A percentile compares a stretch with the other conserved stretches of the same genome.
Evolutionary conservation across 2,329 filamentous ascomycete genomes (phyloP).

Genomic region (Rhexocercosporidium sp.): DNA sequence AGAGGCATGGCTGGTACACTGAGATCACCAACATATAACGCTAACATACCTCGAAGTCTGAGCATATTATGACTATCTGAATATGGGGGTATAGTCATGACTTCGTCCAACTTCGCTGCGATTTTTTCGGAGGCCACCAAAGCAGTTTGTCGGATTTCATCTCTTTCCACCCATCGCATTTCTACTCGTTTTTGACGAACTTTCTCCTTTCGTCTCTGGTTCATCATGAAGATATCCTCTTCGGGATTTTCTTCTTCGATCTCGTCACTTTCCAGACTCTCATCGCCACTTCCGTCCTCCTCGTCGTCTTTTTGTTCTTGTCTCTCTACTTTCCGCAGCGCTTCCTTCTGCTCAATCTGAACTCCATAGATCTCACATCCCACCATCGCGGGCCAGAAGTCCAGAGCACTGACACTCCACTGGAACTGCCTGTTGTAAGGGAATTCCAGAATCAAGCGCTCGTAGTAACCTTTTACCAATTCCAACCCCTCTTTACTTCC

Average conservation of each 20-base stretch:
- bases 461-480: constrained; percentile 72
- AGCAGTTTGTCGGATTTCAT: constrained; percentile 36
- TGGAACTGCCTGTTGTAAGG: constrained; percentile 66
- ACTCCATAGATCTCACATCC: constrained; percentile 80
- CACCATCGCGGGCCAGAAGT: constrained; percentile 84
- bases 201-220: constrained; percentile 27
- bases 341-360: constrained; percentile 61
- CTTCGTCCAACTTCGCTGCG: constrained; percentile 70
- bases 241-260: constrained; percentile 30
- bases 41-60: constrained; percentile 73
- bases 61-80: constrained; percentile 70
- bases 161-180: constrained; percentile 38
- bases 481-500: constrained; percentile 58
- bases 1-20: constrained; percentile 45
- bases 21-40: constrained; percentile 77
- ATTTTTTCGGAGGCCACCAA: constrained; percentile 62
- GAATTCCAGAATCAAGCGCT: constrained; percentile 77
- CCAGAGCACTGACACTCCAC: constrained; percentile 67
- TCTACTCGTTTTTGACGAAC: constrained; percentile 26
- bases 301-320: constrained; percentile 40
- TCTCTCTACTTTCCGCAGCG: constrained; percentile 46
- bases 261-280: constrained; percentile 27
- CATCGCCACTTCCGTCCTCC: constrained; percentile 25
- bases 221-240: constrained; percentile 31
- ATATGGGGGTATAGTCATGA: constrained; percentile 74